Percentiles rank a stretch among this genome's conserved stretches.
Evolutionary conservation across 2,329 filamentous ascomycete genomes (phyloP).

Genomic region (Colletotrichum sp.): DNA sequence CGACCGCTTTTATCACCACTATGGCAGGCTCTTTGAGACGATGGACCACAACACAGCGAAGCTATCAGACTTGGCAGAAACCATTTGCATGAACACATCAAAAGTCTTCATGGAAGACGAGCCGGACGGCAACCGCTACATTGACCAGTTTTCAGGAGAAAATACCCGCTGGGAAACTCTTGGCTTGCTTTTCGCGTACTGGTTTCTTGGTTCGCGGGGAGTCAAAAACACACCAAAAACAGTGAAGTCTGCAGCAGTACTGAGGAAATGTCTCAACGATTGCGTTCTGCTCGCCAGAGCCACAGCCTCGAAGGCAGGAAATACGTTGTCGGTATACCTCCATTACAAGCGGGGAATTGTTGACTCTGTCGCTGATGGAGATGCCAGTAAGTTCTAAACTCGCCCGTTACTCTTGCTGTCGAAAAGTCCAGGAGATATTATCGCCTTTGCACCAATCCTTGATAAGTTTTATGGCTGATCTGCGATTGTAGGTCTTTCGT

Average conservation of each 20-base stretch:
- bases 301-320: not conserved
- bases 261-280: not conserved
- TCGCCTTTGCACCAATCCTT: not conserved
- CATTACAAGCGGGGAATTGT: not conserved
- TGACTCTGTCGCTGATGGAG: not conserved
- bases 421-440: not conserved
- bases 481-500: not conserved
- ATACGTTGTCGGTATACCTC: not conserved
- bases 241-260: not conserved
- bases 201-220: not conserved
- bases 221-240: not conserved
- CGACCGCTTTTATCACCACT: not conserved
- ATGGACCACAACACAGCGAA: too few species aligned
- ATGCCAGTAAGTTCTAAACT: not conserved
- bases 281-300: not conserved
- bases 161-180: not conserved
- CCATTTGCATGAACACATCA: not conserved
- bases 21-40: not conserved
- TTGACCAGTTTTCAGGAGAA: not conserved
- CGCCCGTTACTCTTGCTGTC: rapidly evolving
- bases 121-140: not conserved
- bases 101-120: not conserved
- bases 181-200: not conserved
- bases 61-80: not conserved
- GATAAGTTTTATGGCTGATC: not conserved